Evolutionary conservation across 2,329 filamentous ascomycete genomes (phyloP).

Genomic region (Cladophialophora chaetospira): DNA sequence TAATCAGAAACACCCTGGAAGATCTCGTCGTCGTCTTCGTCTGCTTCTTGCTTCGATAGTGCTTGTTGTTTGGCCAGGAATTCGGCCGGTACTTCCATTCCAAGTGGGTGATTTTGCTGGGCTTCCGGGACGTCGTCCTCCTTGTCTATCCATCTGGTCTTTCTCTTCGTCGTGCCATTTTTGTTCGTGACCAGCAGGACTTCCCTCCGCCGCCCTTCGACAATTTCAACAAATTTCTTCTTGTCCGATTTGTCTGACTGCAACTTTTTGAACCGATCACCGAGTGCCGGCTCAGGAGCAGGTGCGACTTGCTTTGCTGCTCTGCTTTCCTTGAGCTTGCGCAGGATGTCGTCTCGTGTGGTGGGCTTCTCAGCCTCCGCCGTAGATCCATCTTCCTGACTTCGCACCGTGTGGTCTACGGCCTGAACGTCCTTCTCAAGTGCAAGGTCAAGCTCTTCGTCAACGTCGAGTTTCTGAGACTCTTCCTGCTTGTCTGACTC

Average conservation of each 20-base stretch:
- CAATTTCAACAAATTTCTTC: constrained; percentile 56
- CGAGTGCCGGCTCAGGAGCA: constrained; percentile 53
- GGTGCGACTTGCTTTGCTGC: constrained; percentile 38
- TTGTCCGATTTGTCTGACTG: constrained; percentile 42
- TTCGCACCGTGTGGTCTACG: constrained; percentile 12
- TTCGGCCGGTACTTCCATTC: constrained; percentile 53
- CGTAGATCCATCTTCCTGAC: constrained; percentile 27
- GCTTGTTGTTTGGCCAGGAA: constrained; percentile 41
- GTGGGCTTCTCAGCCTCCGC: constrained; percentile 44
- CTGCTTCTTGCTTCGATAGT: constrained; percentile 36
- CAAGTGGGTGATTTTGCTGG: constrained; percentile 51
- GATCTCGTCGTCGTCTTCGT: constrained; percentile 61
- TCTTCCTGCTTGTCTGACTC: constrained; percentile 39
- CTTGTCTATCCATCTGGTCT: constrained; percentile 56
- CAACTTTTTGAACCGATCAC: constrained; percentile 58
- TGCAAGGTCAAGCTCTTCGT: constrained; percentile 60
- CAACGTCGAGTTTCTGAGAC: constrained; percentile 50
- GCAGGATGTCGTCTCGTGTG: constrained; percentile 61
- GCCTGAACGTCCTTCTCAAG: constrained; percentile 41
- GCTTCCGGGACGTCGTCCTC: constrained; percentile 34
- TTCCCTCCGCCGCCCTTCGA: constrained; percentile 54
- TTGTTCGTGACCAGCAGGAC: constrained; percentile 61
- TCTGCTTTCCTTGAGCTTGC: constrained; percentile 59
- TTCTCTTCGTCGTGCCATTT: constrained; percentile 63
- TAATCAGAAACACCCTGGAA: constrained; percentile 63